These are phyloP conservation scores for Ustilago nuda DNA, from an alignment of 1,284 basidiomycete genomes.

Conservation along the genomic window DNA sequence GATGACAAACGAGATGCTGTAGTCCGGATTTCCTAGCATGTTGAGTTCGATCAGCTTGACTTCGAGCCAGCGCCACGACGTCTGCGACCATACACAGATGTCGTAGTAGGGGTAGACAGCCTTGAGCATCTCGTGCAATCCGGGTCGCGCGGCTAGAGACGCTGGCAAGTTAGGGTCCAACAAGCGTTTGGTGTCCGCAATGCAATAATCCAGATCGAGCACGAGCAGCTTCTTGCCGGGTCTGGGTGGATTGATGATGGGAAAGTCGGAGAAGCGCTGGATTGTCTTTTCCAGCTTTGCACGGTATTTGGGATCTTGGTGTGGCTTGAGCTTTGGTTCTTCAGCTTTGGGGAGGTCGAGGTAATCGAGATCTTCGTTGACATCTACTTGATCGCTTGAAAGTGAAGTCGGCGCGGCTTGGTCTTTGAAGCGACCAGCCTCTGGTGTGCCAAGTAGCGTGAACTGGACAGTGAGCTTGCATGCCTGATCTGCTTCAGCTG, in stretches of 20 bases:
- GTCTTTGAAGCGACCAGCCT: slow-evolving; percentile 73
- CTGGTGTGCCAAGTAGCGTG: slow-evolving; percentile 60
- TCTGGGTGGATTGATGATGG: slow-evolving; percentile 53
- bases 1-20: slow-evolving; percentile 70
- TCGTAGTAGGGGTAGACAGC: slow-evolving; percentile 66
- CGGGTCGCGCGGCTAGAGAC: slow-evolving; percentile 80
- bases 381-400: slow-evolving; percentile 28
- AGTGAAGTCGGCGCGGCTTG: slow-evolving; percentile 71
- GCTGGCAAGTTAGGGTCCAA: slow-evolving; percentile 83
- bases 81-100: slow-evolving; percentile 71
- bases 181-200: slow-evolving; percentile 64
- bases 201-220: slow-evolving; percentile 83
- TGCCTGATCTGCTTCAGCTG: slow-evolving; percentile 24
- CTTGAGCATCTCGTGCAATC: slow-evolving; percentile 80
- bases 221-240: slow-evolving; percentile 76
- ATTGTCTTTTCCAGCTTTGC: slow-evolving; percentile 54
- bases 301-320: slow-evolving; percentile 40
- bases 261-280: slow-evolving; percentile 56
- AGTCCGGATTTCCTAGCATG: slow-evolving; percentile 73
- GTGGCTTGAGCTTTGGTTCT: slow-evolving; percentile 21
- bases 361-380: slow-evolving; percentile 44
- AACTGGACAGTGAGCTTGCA: slow-evolving; percentile 48
- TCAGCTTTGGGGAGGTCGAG: slow-evolving; percentile 24
- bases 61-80: slow-evolving; percentile 91
- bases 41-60: slow-evolving; percentile 87